Evolutionary conservation across 345 rosid species (phyloP), one percentile per base, ranked within the genome.

Genomic region (Combretum micranthum): DNA sequence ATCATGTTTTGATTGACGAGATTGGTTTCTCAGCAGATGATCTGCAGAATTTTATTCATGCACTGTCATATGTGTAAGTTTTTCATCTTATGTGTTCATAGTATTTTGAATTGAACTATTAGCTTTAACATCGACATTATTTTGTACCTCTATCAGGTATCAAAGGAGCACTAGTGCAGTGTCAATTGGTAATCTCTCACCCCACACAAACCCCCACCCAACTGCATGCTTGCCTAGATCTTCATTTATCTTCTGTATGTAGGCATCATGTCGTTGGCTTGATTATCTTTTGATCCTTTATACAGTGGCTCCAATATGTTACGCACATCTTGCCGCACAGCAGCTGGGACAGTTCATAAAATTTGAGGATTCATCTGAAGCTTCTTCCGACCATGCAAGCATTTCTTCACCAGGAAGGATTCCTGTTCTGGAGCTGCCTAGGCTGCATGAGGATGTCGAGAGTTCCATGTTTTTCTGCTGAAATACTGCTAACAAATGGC

Each of bases 301-400:
- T 63, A 53, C 87, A 88, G 99, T 87, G 73, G 97, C 99, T 63
- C 97, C 99, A 0, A 74, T 93, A 53, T 78, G 85, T 32, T 89
- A 89, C 8, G 97, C 99, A 21, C 99, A 93, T 69, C 96, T 81
- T 3, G 97, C 94, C 18, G 96, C 96, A 26, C 64, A 63, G 17
- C 99, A 93, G 53, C 62, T 87, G 74, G 79, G 76, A 11, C 96
- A 93, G 59, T 89, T 86, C 74, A 42, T 76, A 13, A 88, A 85
- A 75, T 75, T 84, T 16, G 97, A 86, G 58, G 94, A 80, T 25
- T 59, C 62, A 4, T 65, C 80, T 3, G 96, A 81, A 57, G 72
- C 79, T 25, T 73, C 83, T 26, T 77, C 78, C 4, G 85, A 55
- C 42, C 70, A 67, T 15, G 47, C 58, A 56, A 67, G 75, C 64